phyloP scores from a whole-genome alignment of 2,329 filamentous ascomycete genomes.

The Dothistroma pini region DNA sequence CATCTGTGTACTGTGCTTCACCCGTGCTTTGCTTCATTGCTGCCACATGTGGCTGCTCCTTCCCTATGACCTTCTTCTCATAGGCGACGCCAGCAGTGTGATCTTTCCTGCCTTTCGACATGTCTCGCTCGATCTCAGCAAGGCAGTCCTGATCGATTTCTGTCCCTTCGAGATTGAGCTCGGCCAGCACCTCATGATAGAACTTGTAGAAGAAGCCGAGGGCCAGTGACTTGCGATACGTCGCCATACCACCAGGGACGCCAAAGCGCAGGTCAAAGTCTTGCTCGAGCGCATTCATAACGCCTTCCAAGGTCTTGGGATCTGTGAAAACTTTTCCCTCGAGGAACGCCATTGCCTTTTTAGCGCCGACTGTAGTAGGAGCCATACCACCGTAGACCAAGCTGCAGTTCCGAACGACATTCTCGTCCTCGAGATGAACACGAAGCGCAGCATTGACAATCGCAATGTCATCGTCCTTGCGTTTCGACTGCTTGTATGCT shows the following conservation, averaged over 20 bases:
- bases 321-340: constrained; percentile 76
- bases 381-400: constrained; percentile 96
- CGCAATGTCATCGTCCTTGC: constrained; percentile 97
- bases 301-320: constrained; percentile 77
- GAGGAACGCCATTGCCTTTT: constrained; percentile 69
- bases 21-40: constrained; percentile 92
- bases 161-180: constrained; percentile 49
- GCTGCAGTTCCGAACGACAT: constrained; percentile 69
- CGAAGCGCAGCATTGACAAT: constrained; percentile 89
- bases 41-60: constrained; percentile 80
- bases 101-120: constrained; percentile 79
- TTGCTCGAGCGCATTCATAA: constrained; percentile 81
- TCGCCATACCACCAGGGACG: constrained; percentile 96
- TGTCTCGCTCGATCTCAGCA: constrained; percentile 76
- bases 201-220: constrained; percentile 96
- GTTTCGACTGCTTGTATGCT: constrained; percentile 93
- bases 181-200: constrained; percentile 79
- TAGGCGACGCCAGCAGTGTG: constrained; percentile 71
- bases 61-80: constrained; percentile 76
- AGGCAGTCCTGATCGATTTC: constrained; percentile 70
- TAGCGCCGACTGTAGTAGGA: constrained; percentile 82
- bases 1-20: constrained; percentile 94
- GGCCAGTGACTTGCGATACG: constrained; percentile 85
- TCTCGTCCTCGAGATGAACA: constrained; percentile 64
- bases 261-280: constrained; percentile 88